Percentiles rank a stretch among this genome's conserved stretches.
These are phyloP conservation scores for Cucumis melo DNA, from an alignment of 306 rosid genomes.

Conservation along the genomic window DNA sequence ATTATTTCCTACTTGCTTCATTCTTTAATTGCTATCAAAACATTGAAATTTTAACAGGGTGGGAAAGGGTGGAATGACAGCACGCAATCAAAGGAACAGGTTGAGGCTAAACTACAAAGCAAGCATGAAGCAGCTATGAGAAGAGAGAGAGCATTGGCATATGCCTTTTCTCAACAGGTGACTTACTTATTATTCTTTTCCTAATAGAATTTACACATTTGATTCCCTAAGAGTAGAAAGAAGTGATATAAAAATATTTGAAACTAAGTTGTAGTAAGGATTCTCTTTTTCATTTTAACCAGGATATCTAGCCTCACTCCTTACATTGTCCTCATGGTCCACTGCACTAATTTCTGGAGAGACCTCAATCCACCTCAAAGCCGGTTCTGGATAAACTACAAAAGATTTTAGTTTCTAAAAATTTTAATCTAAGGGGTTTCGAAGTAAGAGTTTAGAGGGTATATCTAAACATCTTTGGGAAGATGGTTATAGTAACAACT, in stretches of 20 bases:
- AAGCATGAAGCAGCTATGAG: slow-evolving; percentile 83
- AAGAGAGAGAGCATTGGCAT: slow-evolving; percentile 92
- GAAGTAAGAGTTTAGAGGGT: not conserved
- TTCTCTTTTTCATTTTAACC: not conserved
- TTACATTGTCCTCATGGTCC: not conserved
- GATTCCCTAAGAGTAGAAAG: not conserved
- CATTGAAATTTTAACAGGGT: slow-evolving; percentile 26
- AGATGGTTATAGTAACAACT: not conserved
- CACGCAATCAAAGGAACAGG: slow-evolving; percentile 83
- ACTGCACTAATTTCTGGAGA: not conserved
- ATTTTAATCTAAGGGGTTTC: not conserved
- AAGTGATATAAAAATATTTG: not conserved
- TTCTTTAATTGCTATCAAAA: not conserved
- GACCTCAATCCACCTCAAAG: not conserved
- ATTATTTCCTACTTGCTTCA: not conserved
- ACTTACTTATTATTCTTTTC: slow-evolving; percentile 3
- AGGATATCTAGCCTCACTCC: not conserved
- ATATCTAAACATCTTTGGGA: not conserved
- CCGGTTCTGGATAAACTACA: not conserved
- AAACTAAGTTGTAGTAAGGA: not conserved
- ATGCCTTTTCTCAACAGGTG: slow-evolving; percentile 96
- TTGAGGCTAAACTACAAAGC: slow-evolving; percentile 66
- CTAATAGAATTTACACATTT: not conserved
- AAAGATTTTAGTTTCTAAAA: not conserved
- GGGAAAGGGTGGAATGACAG: slow-evolving; percentile 97